Evolutionary conservation across 2,329 filamentous ascomycete species (phyloP).

Genomic region (Colletotrichum sidae): DNA sequence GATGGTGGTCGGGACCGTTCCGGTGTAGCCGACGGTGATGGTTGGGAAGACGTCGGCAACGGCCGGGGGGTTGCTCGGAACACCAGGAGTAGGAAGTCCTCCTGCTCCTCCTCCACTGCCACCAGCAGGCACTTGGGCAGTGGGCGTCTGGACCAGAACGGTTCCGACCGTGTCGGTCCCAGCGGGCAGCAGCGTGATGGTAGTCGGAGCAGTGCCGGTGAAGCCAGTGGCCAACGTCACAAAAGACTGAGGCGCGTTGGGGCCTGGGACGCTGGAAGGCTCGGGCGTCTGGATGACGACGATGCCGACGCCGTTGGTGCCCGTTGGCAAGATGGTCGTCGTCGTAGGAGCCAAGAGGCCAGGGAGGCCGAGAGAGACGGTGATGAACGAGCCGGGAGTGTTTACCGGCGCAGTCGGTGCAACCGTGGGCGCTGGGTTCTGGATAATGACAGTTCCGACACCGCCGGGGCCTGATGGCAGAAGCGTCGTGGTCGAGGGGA

Average conservation of each 20-base stretch:
- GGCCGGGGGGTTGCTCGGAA: not conserved
- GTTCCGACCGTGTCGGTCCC: slow-evolving; percentile 11
- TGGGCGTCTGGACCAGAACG: slow-evolving; percentile 19
- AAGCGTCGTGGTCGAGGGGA: slow-evolving; percentile 6
- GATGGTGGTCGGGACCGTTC: slow-evolving; percentile 17
- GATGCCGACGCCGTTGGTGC: not conserved
- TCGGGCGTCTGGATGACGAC: slow-evolving; percentile 30
- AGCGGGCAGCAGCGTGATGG: slow-evolving; percentile 8
- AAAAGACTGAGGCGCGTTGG: slow-evolving; percentile 11
- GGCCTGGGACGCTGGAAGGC: not conserved
- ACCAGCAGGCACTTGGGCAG: not conserved
- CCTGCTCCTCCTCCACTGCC: not conserved
- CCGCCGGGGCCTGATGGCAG: not conserved
- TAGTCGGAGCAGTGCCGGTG: slow-evolving; percentile 2
- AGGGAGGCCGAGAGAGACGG: not conserved
- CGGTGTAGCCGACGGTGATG: slow-evolving; percentile 8
- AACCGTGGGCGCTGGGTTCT: slow-evolving; percentile 6
- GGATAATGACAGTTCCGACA: slow-evolving; percentile 15
- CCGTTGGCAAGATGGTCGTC: not conserved
- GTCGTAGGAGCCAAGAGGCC: slow-evolving; percentile 1
- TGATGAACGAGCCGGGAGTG: not conserved
- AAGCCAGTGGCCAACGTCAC: slow-evolving; percentile 12
- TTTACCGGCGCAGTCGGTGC: too few species aligned
- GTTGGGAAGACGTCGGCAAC: not conserved
- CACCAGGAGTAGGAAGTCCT: not conserved